Evolutionary conservation across 2,329 filamentous ascomycete species (phyloP).

Genomic region (Tolypocladium nubicola): DNA sequence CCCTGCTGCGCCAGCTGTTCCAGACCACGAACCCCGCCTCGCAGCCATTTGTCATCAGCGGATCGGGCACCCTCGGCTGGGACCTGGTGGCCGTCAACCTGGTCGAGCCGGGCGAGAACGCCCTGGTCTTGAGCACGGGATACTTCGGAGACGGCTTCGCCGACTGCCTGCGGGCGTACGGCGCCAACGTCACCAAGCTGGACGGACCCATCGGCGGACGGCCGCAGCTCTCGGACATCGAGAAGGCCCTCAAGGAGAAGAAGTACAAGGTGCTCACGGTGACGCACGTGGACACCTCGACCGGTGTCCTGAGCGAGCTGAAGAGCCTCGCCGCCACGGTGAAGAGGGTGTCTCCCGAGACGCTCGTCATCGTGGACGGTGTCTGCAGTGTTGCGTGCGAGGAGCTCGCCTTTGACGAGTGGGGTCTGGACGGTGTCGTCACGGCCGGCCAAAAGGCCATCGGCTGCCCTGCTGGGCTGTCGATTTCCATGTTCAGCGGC

Average conservation of each 20-base stretch:
- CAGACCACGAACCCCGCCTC: slow-evolving; percentile 72
- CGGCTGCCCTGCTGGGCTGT: slow-evolving; percentile 86
- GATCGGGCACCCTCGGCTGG: slow-evolving; percentile 94
- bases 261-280: slow-evolving; percentile 91
- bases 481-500: slow-evolving; percentile 87
- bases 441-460: slow-evolving; percentile 97
- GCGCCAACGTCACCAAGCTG: slow-evolving; percentile 79
- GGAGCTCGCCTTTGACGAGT: slow-evolving; percentile 91
- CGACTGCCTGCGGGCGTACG: slow-evolving; percentile 85
- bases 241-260: slow-evolving; percentile 80
- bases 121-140: slow-evolving; percentile 85
- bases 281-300: slow-evolving; percentile 96
- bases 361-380: slow-evolving; percentile 84
- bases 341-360: slow-evolving; percentile 78
- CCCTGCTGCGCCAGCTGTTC: slow-evolving; percentile 86
- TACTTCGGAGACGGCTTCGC: slow-evolving; percentile 97
- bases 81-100: slow-evolving; percentile 93
- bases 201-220: slow-evolving; percentile 81
- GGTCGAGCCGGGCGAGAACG: slow-evolving; percentile 79
- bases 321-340: slow-evolving; percentile 75
- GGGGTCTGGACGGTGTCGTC: slow-evolving; percentile 84
- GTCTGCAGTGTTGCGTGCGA: slow-evolving; percentile 96
- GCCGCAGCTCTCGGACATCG: slow-evolving; percentile 77
- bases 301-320: slow-evolving; percentile 87
- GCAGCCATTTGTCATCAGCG: slow-evolving; percentile 88